Evolutionary conservation across 192 early-diverging fungal genomes (phyloP), one percentile per base, ranked within the genome.

Genomic region (Mortierella claussenii): DNA sequence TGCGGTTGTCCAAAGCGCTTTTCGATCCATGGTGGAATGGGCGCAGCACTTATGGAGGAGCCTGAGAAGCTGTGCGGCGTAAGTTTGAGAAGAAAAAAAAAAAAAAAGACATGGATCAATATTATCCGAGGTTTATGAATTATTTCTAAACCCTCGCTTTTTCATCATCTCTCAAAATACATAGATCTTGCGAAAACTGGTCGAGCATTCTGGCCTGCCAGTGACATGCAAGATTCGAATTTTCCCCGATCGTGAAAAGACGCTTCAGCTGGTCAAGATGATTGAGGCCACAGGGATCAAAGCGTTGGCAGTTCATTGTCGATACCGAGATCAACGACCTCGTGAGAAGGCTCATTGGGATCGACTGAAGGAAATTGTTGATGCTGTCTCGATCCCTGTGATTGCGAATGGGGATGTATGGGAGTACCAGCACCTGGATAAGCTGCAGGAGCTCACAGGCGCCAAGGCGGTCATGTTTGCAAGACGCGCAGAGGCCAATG

Each of bases 1-100:
- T 99, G 97, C 78, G 97, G 97, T 3, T 99, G 97, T 66, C 97
- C 97, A 0, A 98, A 97, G 67, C 87, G 89, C 65, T 99, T 99
- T 64, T 99, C 97, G 10, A 78, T 97, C 17, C 89, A 93, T 36
- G 94, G 90, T 24, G 93, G 95, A 31, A 98, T 98, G 96, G 97
- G 96, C 18, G 93, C 96, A 11, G 95, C 94, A 7, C 81, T 99
- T 42, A 79, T 99, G 55, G 80, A 89, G 15, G 84, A 96, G 37
- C 97, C 95, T 7, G 95, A 96, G 44, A 83, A 86, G 28, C 82
- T 98, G 32, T 88, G 88, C 64, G 82, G 85, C 1, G 88, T 93
- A 74, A 59, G 71, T 51, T 40, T 20, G 11, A 4, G 50, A 20
- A 20, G 8, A 46, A 53, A 40, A 40, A 7, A n/a, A n/a, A n/a